A percentile compares a stretch with the other conserved stretches of the same genome.
phyloP scores from a whole-genome alignment of 2,329 filamentous ascomycete species.

The Nemania abortiva region DNA sequence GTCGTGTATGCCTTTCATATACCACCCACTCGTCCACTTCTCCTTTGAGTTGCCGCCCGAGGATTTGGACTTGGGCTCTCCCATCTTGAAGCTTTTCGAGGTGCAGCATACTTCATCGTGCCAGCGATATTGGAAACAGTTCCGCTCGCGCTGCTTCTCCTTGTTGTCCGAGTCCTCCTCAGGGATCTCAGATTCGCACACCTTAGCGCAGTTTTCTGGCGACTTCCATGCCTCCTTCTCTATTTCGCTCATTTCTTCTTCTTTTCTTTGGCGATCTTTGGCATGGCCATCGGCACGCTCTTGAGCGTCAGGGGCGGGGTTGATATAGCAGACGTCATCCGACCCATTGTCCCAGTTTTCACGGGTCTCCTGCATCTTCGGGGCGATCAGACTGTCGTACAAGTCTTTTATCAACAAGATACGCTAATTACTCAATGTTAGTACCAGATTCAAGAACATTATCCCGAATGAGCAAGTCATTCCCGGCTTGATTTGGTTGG shows the following conservation, averaged over 20 bases:
- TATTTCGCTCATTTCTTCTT: constrained; percentile 55
- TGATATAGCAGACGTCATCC: constrained; percentile 61
- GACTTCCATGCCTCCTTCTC: constrained; percentile 61
- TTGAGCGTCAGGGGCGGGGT: constrained; percentile 54
- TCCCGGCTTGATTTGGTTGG: neutral
- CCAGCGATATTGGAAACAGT: constrained; percentile 63
- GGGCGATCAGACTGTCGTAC: constrained; percentile 62
- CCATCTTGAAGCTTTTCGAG: constrained; percentile 58
- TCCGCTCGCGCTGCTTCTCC: constrained; percentile 51
- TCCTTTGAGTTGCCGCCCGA: constrained; percentile 49
- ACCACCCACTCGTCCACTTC: constrained; percentile 60
- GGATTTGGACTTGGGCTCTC: constrained; percentile 53
- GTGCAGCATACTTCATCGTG: constrained; percentile 60
- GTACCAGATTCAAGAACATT: neutral
- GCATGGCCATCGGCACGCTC: constrained; percentile 49
- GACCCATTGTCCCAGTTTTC: constrained; percentile 67
- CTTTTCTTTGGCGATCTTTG: constrained; percentile 54
- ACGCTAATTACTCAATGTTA: constrained; percentile 50
- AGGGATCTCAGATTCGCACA: constrained; percentile 59
- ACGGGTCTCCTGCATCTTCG: constrained; percentile 56
- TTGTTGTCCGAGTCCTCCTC: constrained; percentile 47
- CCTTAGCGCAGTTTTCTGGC: constrained; percentile 60
- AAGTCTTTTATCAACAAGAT: constrained; percentile 62
- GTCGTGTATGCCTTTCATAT: constrained; percentile 60
- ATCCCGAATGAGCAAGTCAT: neutral